phyloP scores from a whole-genome alignment of 805 yeast species.

The Jamesozyma hellenica region DNA sequence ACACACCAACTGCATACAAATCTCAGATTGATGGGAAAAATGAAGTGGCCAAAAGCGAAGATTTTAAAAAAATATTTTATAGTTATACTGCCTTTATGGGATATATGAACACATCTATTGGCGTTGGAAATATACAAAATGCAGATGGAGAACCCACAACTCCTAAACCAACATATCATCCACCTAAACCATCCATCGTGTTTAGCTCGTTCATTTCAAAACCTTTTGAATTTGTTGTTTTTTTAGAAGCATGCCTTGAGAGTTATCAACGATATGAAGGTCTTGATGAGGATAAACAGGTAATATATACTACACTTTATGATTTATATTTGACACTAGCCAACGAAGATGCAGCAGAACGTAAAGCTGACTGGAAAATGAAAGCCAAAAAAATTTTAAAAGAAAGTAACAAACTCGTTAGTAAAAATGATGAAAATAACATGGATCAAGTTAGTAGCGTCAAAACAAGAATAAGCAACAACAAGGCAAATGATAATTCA shows the following conservation, averaged over 20 bases:
- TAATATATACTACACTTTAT: constrained; percentile 64
- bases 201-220: constrained; percentile 81
- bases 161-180: constrained; percentile 59
- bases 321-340: constrained; percentile 70
- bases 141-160: constrained; percentile 10
- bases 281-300: constrained; percentile 52
- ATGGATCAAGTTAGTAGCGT: not conserved
- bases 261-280: constrained; percentile 72
- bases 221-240: constrained; percentile 81
- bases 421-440: constrained; percentile 32
- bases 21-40: not conserved
- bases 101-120: constrained; percentile 35
- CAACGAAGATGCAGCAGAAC: constrained; percentile 29
- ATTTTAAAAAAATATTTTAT: constrained; percentile 32
- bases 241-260: constrained; percentile 82
- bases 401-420: constrained; percentile 40
- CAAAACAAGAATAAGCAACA: constrained; percentile 1
- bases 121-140: no score
- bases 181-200: constrained; percentile 82
- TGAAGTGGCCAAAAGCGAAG: constrained; percentile 1
- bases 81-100: constrained; percentile 50
- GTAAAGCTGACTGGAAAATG: constrained; percentile 43
- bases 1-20: constrained; percentile 35
- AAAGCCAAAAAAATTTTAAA: constrained; percentile 52
- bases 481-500: constrained; percentile 21